These are phyloP conservation scores for Fusarium proliferatum DNA, from an alignment of 2,329 filamentous ascomycete genomes.

Conservation along the genomic window DNA sequence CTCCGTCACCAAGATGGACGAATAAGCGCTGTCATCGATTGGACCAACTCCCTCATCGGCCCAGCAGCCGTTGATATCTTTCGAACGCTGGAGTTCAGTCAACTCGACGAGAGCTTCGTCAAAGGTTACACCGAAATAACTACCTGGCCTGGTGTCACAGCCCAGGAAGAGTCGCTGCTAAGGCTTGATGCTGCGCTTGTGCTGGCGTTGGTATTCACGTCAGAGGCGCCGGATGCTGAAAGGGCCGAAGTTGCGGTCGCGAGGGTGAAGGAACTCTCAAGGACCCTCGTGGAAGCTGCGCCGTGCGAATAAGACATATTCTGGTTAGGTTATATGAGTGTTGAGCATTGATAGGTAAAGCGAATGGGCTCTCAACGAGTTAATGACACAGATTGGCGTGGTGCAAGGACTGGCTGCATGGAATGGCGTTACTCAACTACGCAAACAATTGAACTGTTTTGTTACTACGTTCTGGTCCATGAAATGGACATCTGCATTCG, in stretches of 20 bases:
- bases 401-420: not conserved
- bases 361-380: not conserved
- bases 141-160: rapidly evolving
- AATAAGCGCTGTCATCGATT: constrained; percentile 16
- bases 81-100: constrained; percentile 8
- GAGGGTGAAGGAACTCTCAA: not conserved
- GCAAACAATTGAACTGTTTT: not conserved
- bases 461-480: not conserved
- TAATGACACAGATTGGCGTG: not conserved
- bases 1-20: not conserved
- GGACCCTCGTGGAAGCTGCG: not conserved
- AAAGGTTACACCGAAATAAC: rapidly evolving
- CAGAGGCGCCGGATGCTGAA: not conserved
- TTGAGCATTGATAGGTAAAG: no score
- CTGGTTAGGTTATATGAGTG: no score
- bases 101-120: not conserved
- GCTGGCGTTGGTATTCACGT: constrained; percentile 4
- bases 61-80: constrained; percentile 11
- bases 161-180: not conserved
- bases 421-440: not conserved
- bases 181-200: constrained; percentile 18
- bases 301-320: not conserved
- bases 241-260: not conserved
- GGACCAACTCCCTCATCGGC: constrained; percentile 13
- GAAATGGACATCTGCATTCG: no score